Percentiles rank a stretch among this genome's conserved stretches.
Conservation (phyloP, 306 rosid genomes). For the Chamaecrista fasciculata region DNA sequence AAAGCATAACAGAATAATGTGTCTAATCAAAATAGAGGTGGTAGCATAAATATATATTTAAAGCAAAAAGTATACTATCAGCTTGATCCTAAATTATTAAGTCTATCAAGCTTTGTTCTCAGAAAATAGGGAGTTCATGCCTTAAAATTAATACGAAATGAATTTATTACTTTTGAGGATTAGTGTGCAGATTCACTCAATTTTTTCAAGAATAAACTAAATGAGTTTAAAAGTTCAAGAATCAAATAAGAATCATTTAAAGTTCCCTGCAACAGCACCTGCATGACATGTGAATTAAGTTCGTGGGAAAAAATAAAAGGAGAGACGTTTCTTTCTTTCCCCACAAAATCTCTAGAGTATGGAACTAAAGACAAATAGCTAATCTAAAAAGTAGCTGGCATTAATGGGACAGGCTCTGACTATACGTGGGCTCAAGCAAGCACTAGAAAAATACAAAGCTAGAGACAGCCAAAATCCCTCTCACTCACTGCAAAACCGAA, state of each 20-base stretch:
- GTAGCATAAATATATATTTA: conserved; percentile 5
- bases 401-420: conserved; percentile 37
- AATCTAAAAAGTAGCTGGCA: conserved; percentile 29
- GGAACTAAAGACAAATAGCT: conserved; percentile 39
- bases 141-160: too few relatives aligned
- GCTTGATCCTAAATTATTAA: too few relatives aligned
- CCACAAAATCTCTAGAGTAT: conserved; percentile 19
- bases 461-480: conserved; percentile 44
- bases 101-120: too few relatives aligned
- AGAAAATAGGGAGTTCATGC: too few relatives aligned
- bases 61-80: too few relatives aligned
- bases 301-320: not conserved
- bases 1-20: conserved; percentile 19
- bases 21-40: not conserved
- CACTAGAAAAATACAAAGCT: conserved; percentile 35
- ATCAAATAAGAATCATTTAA: conserved; percentile 6
- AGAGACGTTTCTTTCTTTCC: conserved; percentile 3
- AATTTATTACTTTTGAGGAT: not conserved
- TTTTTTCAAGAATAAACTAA: not conserved
- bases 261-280: conserved; percentile 33
- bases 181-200: too few relatives aligned
- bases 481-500: conserved; percentile 39
- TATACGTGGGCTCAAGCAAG: conserved; percentile 36
- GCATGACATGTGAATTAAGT: conserved; percentile 23
- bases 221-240: not conserved